Conservation (phyloP, 2,329 filamentous ascomycete genomes). For the Acephala macrosclerotiorum region DNA sequence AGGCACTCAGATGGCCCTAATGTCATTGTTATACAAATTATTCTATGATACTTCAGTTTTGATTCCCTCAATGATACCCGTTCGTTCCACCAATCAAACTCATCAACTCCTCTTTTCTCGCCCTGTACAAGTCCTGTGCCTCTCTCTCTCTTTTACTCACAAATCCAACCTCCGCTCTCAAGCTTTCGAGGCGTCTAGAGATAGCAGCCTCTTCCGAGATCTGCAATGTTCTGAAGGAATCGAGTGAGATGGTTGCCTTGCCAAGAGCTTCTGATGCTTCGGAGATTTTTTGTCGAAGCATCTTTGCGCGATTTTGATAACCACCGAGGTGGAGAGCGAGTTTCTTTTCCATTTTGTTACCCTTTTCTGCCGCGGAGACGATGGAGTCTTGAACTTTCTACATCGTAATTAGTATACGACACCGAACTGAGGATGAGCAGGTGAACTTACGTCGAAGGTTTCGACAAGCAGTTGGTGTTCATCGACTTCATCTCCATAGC, state of each 20-base stretch:
- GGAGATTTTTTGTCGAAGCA: slow-evolving; percentile 78
- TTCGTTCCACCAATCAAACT: slow-evolving; percentile 52
- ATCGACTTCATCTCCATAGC: slow-evolving; percentile 74
- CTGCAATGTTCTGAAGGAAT: slow-evolving; percentile 77
- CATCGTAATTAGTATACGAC: slow-evolving; percentile 28
- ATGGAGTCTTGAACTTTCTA: slow-evolving; percentile 77
- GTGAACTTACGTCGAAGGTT: slow-evolving; percentile 73
- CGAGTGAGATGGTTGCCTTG: slow-evolving; percentile 74
- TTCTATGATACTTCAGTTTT: slow-evolving; percentile 7
- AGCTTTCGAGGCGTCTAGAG: slow-evolving; percentile 70
- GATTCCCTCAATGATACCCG: slow-evolving; percentile 36
- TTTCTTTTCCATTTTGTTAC: slow-evolving; percentile 93
- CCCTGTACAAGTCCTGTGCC: slow-evolving; percentile 85
- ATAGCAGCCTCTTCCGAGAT: slow-evolving; percentile 83
- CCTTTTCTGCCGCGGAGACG: slow-evolving; percentile 76
- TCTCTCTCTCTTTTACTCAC: slow-evolving; percentile 85
- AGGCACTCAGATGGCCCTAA: neutral
- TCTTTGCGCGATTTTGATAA: slow-evolving; percentile 86
- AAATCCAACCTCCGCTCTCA: slow-evolving; percentile 85
- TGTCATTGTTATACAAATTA: slow-evolving; percentile 22
- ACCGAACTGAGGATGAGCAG: neutral
- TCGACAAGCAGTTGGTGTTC: slow-evolving; percentile 48
- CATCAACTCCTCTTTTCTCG: slow-evolving; percentile 79
- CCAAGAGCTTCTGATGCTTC: slow-evolving; percentile 78
- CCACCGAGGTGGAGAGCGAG: slow-evolving; percentile 86